Evolutionary conservation across 371 early-diverging fungal species (phyloP).

Genomic region (Rhizopus delemar): DNA sequence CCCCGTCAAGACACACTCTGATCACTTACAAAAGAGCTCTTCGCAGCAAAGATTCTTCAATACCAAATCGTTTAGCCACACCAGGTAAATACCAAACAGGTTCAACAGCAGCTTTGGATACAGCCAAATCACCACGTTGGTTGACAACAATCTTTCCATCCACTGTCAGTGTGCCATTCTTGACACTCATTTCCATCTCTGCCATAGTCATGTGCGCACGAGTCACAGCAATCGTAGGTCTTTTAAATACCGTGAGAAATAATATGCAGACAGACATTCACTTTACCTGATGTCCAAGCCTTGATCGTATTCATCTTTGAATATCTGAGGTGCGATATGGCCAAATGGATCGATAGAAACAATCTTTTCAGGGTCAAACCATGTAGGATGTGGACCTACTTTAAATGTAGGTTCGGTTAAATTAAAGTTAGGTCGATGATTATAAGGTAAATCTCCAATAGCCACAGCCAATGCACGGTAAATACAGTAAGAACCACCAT

Average conservation of each 20-base stretch:
- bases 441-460: slow-evolving; percentile 81
- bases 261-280: neutral
- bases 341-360: slow-evolving; percentile 96
- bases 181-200: slow-evolving; percentile 83
- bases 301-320: slow-evolving; percentile 60
- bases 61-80: slow-evolving; percentile 87
- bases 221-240: slow-evolving; percentile 93
- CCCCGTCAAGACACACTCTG: neutral
- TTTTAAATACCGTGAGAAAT: slow-evolving; percentile 4
- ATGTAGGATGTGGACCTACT: slow-evolving; percentile 83
- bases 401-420: slow-evolving; percentile 87
- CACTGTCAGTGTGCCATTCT: slow-evolving; percentile 60
- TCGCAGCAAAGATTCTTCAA: slow-evolving; percentile 82
- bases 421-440: slow-evolving; percentile 86
- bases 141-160: slow-evolving; percentile 87
- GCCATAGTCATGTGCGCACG: slow-evolving; percentile 93
- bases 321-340: slow-evolving; percentile 71
- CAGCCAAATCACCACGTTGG: slow-evolving; percentile 81
- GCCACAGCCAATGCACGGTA: slow-evolving; percentile 93
- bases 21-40: slow-evolving; percentile 79
- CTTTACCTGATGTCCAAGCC: slow-evolving; percentile 80
- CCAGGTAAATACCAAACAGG: slow-evolving; percentile 98
- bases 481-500: slow-evolving; percentile 92
- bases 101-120: slow-evolving; percentile 92
- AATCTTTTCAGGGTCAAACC: slow-evolving; percentile 89